Percentiles rank a stretch among this genome's conserved stretches.
Evolutionary conservation across 352 stramenopile genomes (phyloP).

Genomic region (Phytophthora fragariaefolia): DNA sequence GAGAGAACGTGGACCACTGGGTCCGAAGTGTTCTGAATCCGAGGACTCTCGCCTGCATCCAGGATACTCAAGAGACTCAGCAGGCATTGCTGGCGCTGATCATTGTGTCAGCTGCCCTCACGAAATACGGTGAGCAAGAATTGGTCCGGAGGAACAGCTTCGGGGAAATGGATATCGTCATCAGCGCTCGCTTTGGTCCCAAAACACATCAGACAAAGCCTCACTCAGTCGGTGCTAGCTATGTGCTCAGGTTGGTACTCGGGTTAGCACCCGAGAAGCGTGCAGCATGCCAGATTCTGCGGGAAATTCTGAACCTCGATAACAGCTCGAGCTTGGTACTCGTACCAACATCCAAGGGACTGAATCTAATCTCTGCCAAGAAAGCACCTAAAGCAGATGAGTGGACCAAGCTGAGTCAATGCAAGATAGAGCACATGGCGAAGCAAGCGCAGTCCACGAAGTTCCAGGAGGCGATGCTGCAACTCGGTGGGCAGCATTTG

Average conservation of each 20-base stretch:
- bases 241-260: constrained; percentile 20
- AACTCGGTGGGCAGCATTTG: constrained; percentile 22
- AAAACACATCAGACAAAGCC: constrained; percentile 18
- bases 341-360: constrained; percentile 1
- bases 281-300: constrained; percentile 10
- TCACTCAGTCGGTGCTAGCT: constrained; percentile 14
- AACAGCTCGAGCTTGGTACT: constrained; percentile 6
- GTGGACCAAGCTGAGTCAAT: constrained; percentile 5
- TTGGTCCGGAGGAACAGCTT: constrained; percentile 14
- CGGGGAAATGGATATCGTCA: constrained; percentile 30
- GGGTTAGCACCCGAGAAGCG: constrained; percentile 32
- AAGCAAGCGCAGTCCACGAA: constrained; percentile 25
- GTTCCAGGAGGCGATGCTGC: constrained; percentile 32
- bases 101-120: constrained; percentile 24
- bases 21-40: background rate
- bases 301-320: constrained; percentile 20
- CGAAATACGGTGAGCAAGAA: constrained; percentile 29
- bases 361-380: background rate
- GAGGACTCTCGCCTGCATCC: constrained; percentile 15
- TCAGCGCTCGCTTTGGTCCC: constrained; percentile 20
- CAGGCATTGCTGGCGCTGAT: constrained; percentile 15
- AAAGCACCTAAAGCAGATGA: background rate
- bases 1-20: constrained; percentile 24
- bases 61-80: constrained; percentile 26
- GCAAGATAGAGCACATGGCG: constrained; percentile 17